Conservation (phyloP, 805 yeast species). For the Zygosaccharomyces bailii region DNA sequence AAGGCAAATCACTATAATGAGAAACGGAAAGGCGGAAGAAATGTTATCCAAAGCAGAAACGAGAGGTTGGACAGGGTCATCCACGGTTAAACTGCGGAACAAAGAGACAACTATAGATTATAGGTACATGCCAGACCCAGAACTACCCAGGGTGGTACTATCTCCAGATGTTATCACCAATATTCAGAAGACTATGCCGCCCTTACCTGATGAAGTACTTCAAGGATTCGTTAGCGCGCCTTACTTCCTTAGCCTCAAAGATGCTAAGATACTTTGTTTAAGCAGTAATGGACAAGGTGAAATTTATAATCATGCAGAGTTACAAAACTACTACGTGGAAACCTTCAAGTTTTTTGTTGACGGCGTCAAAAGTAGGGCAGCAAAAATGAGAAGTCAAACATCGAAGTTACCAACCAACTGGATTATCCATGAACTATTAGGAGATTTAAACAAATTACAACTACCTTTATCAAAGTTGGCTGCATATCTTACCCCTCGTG, state of each 20-base stretch:
- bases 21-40: constrained; percentile 37
- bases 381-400: constrained; percentile 17
- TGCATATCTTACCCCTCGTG: constrained; percentile 38
- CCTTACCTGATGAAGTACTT: constrained; percentile 59
- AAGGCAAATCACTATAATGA: constrained; percentile 58
- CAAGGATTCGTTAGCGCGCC: constrained; percentile 45
- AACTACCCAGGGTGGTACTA: constrained; percentile 59
- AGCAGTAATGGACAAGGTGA: constrained; percentile 37
- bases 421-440: constrained; percentile 78
- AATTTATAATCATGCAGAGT: constrained; percentile 29
- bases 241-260: constrained; percentile 59
- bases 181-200: constrained; percentile 47
- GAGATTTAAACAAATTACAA: constrained; percentile 56
- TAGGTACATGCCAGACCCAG: constrained; percentile 93
- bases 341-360: constrained; percentile 37
- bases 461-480: constrained; percentile 32
- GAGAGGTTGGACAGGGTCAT: constrained; percentile 84
- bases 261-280: constrained; percentile 66
- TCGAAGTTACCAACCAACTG: constrained; percentile 60
- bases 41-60: constrained; percentile 52
- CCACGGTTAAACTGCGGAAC: constrained; percentile 62
- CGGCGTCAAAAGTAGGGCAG: constrained; percentile 16
- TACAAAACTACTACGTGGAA: constrained; percentile 52
- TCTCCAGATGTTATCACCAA: constrained; percentile 39
- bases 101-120: constrained; percentile 86